phyloP scores from a whole-genome alignment of 371 early-diverging fungal genomes.

The Umbelopsis sp. region DNA sequence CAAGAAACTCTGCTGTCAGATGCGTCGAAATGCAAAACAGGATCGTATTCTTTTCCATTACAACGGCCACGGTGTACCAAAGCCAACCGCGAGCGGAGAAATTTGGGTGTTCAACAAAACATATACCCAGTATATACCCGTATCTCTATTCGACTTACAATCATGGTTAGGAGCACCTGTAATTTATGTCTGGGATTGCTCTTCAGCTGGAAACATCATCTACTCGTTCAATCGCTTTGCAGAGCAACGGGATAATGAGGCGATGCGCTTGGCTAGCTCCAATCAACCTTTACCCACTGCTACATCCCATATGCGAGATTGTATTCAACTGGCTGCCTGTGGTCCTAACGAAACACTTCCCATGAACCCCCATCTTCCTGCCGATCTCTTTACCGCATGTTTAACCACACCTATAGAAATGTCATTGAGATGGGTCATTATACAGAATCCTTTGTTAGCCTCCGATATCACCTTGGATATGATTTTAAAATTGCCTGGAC shows the following conservation, averaged over 20 bases:
- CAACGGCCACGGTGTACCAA: constrained; percentile 98
- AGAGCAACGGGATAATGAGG: constrained; percentile 81
- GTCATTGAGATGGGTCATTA: constrained; percentile 91
- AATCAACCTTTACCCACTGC: constrained; percentile 38
- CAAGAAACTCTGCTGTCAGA: constrained; percentile 82
- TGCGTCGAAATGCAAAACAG: constrained; percentile 88
- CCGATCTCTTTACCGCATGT: constrained; percentile 95
- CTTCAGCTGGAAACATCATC: constrained; percentile 91
- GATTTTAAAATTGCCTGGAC: constrained; percentile 89
- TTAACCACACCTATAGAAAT: constrained; percentile 96
- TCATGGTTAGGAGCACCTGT: constrained; percentile 95
- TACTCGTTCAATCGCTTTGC: constrained; percentile 88
- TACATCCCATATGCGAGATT: constrained; percentile 72
- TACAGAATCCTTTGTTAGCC: constrained; percentile 78
- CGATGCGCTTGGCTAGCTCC: constrained; percentile 36
- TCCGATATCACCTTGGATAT: constrained; percentile 81
- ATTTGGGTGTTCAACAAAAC: constrained; percentile 98
- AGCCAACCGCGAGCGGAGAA: constrained; percentile 94
- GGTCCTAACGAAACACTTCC: constrained; percentile 85
- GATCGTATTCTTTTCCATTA: constrained; percentile 96
- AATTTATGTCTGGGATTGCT: constrained; percentile 96
- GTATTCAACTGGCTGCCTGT: constrained; percentile 95
- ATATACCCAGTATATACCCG: constrained; percentile 98
- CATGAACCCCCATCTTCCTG: constrained; percentile 93
- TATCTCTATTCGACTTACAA: constrained; percentile 89